These are phyloP conservation scores for Closterium sp. DNA, from an alignment of 139 green algal species.

Conservation along the genomic window DNA sequence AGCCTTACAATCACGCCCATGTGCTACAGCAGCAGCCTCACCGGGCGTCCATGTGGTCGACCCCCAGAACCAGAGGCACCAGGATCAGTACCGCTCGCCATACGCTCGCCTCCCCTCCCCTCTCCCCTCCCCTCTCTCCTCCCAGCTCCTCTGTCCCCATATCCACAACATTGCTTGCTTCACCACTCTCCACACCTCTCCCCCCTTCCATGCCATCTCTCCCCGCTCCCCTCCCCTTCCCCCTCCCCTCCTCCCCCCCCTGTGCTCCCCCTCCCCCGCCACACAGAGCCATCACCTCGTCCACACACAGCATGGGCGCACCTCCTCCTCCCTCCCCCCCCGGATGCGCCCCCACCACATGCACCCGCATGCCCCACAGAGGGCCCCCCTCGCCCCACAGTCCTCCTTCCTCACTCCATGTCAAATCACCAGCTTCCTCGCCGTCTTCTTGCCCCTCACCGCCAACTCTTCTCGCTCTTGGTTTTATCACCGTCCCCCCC, in stretches of 20 bases:
- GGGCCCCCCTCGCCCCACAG: neutral
- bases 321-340: neutral
- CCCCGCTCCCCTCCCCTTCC: too few relatives aligned
- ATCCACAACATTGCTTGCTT: neutral
- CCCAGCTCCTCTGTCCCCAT: neutral
- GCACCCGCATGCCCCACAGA: neutral
- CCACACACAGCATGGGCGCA: neutral
- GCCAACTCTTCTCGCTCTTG: neutral
- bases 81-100: neutral
- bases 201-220: too few relatives aligned
- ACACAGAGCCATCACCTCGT: neutral
- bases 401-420: neutral
- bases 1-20: too few relatives aligned
- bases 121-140: neutral
- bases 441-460: neutral
- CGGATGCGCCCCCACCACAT: neutral
- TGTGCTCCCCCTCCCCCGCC: neutral
- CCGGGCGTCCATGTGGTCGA: neutral
- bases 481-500: neutral
- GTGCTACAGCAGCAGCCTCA: neutral
- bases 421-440: neutral
- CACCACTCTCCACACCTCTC: neutral
- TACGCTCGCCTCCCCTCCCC: neutral
- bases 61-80: neutral
- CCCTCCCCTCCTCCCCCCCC: neutral